Base-by-base conservation (phyloP, 2,329 filamentous ascomycete species). In the Akanthomyces dipterigenus region DNA sequence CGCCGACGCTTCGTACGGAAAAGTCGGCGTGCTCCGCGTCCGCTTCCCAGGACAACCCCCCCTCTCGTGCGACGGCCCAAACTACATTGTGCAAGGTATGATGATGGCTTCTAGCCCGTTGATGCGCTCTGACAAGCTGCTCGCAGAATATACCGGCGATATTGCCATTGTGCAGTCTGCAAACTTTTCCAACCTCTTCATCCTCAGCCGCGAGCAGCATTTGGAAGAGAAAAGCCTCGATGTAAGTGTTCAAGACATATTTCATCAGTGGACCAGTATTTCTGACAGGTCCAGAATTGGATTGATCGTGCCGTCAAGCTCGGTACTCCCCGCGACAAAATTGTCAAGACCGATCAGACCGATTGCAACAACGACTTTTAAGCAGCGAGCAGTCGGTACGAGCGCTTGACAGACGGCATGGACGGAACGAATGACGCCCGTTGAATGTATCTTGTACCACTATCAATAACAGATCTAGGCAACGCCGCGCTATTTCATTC, bases 41-140 rank as follows among this genome's bases (percentile, higher is more conserved):
- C 69, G 71, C 57, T 73, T 73, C 61, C 70, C 70, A 18, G 65
- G 66, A 11, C 66, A 71, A 67, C 68, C 68, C 3, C 63, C 65
- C 0, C 67, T 69, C 6, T 63, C 64, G 11, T 73, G 70, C 63
- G 64, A 68, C 16, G 71, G 71, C 0, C 70, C 71, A n/a, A 72
- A 73, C 62, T 73, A 72, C 63, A 70, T 71, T 36, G 70, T 72
- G 3, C 70, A 73, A 56, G 68, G 70, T 71, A 56, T 16, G 42
- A 16, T 7, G 22, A 20, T 24, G 7, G 7, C 18, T 3, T 34
- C 9, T n/a, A 2, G 12, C 12, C 11, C 6, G 5, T n/a, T 12
- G 24, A 11, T 22, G 7, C 5, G 3, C 5, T 11, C 49, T 60
- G 28, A 60, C 46, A 48, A n/a, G 3, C 0, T 11, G 28, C 9